phyloP scores from a whole-genome alignment of 306 rosid species.

The Castanospermum australe region DNA sequence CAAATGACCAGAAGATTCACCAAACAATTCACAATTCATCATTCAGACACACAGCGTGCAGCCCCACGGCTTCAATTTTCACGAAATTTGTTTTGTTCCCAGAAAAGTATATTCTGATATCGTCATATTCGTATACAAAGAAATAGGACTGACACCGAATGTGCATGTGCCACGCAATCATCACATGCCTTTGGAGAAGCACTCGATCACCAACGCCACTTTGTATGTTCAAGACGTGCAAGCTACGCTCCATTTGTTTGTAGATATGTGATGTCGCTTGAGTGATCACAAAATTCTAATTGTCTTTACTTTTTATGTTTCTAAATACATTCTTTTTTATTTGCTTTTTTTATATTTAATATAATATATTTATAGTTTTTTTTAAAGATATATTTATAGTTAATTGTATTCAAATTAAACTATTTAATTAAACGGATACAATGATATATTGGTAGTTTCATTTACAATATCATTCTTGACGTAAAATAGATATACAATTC shows the following conservation, averaged over 20 bases:
- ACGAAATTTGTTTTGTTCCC: slow-evolving; percentile 15
- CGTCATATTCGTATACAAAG: background rate
- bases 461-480: no score
- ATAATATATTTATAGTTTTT: no score
- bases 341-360: no score
- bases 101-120: background rate
- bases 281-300: no score
- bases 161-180: slow-evolving; percentile 36
- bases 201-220: background rate
- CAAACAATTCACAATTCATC: slow-evolving; percentile 21
- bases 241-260: slow-evolving; percentile 25
- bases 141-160: background rate
- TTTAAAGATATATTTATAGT: no score
- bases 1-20: slow-evolving; percentile 12
- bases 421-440: no score
- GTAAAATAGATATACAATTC: no score
- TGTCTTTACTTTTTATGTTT: no score
- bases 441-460: no score
- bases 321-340: no score
- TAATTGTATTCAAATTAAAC: no score
- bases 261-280: background rate
- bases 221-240: slow-evolving; percentile 18
- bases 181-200: slow-evolving; percentile 2
- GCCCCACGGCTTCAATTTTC: slow-evolving; percentile 10
- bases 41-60: no score